Evolutionary conservation across 192 early-diverging fungal genomes (phyloP), one percentile per base, ranked within the genome.

Genomic region (Coemansia sp.): DNA sequence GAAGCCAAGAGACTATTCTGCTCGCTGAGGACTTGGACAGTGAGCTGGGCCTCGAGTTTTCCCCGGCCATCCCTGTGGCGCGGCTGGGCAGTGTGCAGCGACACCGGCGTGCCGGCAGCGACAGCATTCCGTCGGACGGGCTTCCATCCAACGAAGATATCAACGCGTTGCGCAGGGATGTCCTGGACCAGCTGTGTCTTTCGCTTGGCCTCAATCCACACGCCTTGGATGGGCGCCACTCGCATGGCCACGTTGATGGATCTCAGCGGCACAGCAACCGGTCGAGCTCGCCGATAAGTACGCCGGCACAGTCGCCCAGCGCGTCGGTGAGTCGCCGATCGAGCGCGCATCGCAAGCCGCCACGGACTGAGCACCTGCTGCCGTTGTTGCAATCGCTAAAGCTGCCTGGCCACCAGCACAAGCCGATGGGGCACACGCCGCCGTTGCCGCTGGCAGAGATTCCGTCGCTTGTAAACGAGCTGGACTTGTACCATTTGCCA

Each of bases 401-500:
- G 39, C 48, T 53, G 36, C 39, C 67, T 7, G 74, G 39, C 14
- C 55, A 32, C 15, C 67, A 64, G 32, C 67, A 45, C 51, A 68
- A 58, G 34, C 31, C 9, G 27, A 12, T 67, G 19, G 63, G 55
- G 4, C 14, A 37, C 0, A 65, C 74, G n/a, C 51, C 64, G 8
- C 58, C 64, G 3, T 44, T 50, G 62, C 67, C 80, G 10, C 55
- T 78, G 36, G 64, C 66, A n/a, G 65, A 78, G 11, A 75, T 78
- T 19, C 69, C 76, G 7, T 73, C 76, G 61, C 77, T 85, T 62
- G 80, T 83, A 1, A 89, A 87, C 44, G 91, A 92, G 71, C 79
- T 93, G 11, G 87, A 92, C 62, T 88, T 95, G 44, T 82, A 90
- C 64, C 92, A 88, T 66, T 88, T 90, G 60, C 90, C 90, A 5